Base-by-base conservation (phyloP, 2,329 filamentous ascomycete genomes). In the Trichophyton equinum region DNA sequence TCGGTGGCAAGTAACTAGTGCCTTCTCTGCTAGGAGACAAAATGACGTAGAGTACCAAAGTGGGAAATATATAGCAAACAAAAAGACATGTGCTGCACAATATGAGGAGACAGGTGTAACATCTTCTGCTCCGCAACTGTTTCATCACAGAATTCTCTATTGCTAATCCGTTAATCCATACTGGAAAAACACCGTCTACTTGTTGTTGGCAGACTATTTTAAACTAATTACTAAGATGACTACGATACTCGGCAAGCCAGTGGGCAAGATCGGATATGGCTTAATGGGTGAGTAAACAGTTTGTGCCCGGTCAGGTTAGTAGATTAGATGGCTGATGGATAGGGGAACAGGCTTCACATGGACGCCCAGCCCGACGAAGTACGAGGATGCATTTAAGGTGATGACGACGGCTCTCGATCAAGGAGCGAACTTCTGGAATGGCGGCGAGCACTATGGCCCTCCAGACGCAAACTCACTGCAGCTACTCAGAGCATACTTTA, bases 341-440 rank as follows among this genome's bases (percentile, higher is more conserved):
- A 47, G 8, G 1, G 13, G 27, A 27, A 15, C 44, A 20, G 68
- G 68, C 9, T 60, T 71, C 13, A 71, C 68, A 38, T 71, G 67
- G 67, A 60, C 64, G 11, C 53, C 63, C 25, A 57, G 38, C 22
- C 63, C 62, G 13, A 57, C 30, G 8, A 51, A 27, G 4, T 62
- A 67, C 22, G 63, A 66, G 27, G 64, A 68, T 36, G 63, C 65
- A 42, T 77, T 84, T 75, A 47, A 36, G 47, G 77, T 79, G 9
- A 77, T 86, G 74, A 79, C 78, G 62, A 73, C 78, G 9, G 77
- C 82, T 11, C 66, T 83, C 15, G 69, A 67, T 3, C 63, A 68
- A 7, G 74, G 75, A 9, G 60, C 64, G n/a, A 67, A 63, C 33
- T 57, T 67, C 51, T 72, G 69, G 70, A 70, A 70, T 42, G 70